Evolutionary conservation across 2,329 filamentous ascomycete genomes (phyloP), one percentile per base, ranked within the genome.

Genomic region (Sporothrix curviconia): DNA sequence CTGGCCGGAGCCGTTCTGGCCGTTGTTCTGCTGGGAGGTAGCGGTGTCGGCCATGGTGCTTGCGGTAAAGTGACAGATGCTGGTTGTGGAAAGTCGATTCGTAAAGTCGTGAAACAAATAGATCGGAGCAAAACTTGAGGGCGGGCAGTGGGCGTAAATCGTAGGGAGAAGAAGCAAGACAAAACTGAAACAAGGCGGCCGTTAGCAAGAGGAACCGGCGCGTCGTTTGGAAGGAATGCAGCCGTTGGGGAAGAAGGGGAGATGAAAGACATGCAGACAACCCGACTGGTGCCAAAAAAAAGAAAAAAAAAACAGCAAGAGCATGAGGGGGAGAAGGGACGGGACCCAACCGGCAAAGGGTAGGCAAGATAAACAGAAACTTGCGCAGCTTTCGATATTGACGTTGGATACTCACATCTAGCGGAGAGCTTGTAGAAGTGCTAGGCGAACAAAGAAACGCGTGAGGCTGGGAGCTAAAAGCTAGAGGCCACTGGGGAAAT

Each of bases 21-120:
- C 80, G 65, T 83, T 78, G 66, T 86, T 82, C 61, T 81, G 75
- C 71, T 88, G 84, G 57, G 86, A 82, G 62, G 85, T 84, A 61
- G 82, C 80, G 75, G 81, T 82, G 69, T 96, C 90, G 75, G 90
- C 85, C 91, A 96, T 95, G 70, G 74, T 75, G 73, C 66, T 59
- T 55, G 55, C 47, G 43, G n/a, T 19, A 14, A 32, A 42, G 12
- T 32, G 24, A 39, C 30, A 51, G 30, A 47, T 15, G 43, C 17
- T 37, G 54, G 30, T 55, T 22, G 39, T 34, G 8, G 36, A 43
- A 24, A 11, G 36, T 15, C 47, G 36, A 37, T 24, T 57, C 49
- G 54, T 57, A 36, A 53, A 42, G 50, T 59, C 54, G 56, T 55
- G 57, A 62, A 44, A 60, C 47, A 55, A 40, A 68, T 64, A 64